A percentile compares a stretch with the other conserved stretches of the same genome.
phyloP scores from a whole-genome alignment of 805 yeast genomes.

The Brettanomyces bruxellensis region DNA sequence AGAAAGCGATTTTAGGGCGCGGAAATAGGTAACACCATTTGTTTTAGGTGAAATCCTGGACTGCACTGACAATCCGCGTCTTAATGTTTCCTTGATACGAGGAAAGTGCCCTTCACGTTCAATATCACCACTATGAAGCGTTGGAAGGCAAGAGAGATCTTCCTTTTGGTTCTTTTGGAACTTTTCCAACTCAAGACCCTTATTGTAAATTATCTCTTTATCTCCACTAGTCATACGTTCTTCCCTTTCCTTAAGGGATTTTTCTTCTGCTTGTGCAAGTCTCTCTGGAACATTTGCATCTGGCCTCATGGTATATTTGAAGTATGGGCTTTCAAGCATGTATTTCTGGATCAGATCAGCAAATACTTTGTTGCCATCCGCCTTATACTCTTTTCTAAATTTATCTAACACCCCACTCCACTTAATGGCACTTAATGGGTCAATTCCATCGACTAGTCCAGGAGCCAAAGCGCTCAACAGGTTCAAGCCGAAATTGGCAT shows the following conservation, averaged over 20 bases:
- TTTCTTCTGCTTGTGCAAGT: constrained; percentile 47
- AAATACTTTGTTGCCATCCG: constrained; percentile 48
- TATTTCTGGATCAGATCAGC: constrained; percentile 46
- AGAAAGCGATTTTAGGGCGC: constrained; percentile 54
- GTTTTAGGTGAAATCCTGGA: constrained; percentile 34
- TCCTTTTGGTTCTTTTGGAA: constrained; percentile 55
- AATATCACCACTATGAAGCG: constrained; percentile 67
- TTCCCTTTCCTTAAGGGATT: constrained; percentile 37
- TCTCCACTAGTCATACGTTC: constrained; percentile 44
- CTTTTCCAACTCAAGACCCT: constrained; percentile 52
- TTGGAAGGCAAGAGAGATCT: constrained; percentile 73
- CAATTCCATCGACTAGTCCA: constrained; percentile 75
- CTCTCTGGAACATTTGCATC: constrained; percentile 41
- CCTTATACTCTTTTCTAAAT: constrained; percentile 54
- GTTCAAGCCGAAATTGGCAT: constrained; percentile 82
- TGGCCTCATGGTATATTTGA: constrained; percentile 75
- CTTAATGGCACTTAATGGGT: constrained; percentile 61
- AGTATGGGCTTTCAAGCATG: constrained; percentile 45
- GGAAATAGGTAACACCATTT: constrained; percentile 73
- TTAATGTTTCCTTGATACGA: constrained; percentile 22
- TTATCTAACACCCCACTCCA: constrained; percentile 50
- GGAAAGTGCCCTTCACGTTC: constrained; percentile 41
- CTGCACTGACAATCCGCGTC: constrained; percentile 15
- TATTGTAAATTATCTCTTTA: constrained; percentile 42
- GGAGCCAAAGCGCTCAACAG: constrained; percentile 68